Evolutionary conservation across 805 yeast genomes (phyloP).

Genomic region (Kluyveromyces siamensis): DNA sequence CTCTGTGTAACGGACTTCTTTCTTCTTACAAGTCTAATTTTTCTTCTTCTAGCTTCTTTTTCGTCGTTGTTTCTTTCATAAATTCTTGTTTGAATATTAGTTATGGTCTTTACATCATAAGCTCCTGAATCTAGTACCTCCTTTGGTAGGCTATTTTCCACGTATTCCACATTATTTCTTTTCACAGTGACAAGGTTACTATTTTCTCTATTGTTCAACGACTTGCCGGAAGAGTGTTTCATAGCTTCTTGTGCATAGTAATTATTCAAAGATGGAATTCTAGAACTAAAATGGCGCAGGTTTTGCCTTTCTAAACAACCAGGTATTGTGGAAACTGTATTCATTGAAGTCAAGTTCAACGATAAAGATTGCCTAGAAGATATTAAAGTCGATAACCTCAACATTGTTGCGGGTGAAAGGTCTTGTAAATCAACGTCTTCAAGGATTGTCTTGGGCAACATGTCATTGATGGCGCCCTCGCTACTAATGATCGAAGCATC

Average conservation of each 20-base stretch:
- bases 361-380: conserved; percentile 75
- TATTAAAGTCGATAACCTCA: conserved; percentile 56
- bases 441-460: conserved; percentile 12
- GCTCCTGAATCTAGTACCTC: conserved; percentile 15
- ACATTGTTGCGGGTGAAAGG: conserved; percentile 56
- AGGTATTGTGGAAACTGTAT: conserved; percentile 31
- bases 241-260: conserved; percentile 8
- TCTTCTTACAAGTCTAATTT: conserved; percentile 14
- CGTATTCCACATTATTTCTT: conserved; percentile 7
- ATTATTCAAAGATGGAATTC: conserved; percentile 25
- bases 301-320: conserved; percentile 30
- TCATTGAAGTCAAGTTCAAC: conserved; percentile 45
- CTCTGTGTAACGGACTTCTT: neutral
- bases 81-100: conserved; percentile 24
- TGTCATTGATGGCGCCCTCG: conserved; percentile 2
- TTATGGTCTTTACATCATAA: conserved; percentile 21
- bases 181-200: conserved; percentile 2
- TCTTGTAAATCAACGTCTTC: conserved; percentile 30
- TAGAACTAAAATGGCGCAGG: conserved; percentile 23
- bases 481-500: conserved; percentile 5
- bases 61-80: conserved; percentile 22
- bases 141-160: conserved; percentile 18
- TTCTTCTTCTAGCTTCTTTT: conserved; percentile 24
- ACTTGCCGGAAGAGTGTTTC: neutral
- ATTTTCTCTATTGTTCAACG: conserved; percentile 1